These are phyloP conservation scores for Candida hispaniensis DNA, from an alignment of 805 yeast species.

Conservation along the genomic window DNA sequence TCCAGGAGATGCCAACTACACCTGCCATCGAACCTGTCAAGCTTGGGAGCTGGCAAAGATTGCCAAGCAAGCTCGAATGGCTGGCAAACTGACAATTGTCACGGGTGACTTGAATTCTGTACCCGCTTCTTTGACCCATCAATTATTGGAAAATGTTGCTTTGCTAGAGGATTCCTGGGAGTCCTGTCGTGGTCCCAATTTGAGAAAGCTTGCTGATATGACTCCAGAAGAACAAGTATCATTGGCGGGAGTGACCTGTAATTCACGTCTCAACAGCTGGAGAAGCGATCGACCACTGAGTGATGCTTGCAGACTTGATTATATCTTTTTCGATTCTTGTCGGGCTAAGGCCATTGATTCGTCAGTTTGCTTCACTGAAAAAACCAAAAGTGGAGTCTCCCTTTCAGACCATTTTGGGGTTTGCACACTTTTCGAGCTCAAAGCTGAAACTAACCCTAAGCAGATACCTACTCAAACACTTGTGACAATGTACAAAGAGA, in stretches of 20 bases:
- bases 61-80: conserved; percentile 46
- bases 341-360: conserved; percentile 49
- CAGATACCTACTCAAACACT: conserved; percentile 12
- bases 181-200: conserved; percentile 41
- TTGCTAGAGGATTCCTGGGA: conserved; percentile 78
- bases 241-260: conserved; percentile 81
- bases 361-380: conserved; percentile 62
- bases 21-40: conserved; percentile 84
- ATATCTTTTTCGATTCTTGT: conserved; percentile 62
- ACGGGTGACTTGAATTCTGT: conserved; percentile 90
- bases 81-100: conserved; percentile 77
- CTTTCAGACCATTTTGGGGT: conserved; percentile 88
- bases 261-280: conserved; percentile 82
- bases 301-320: conserved; percentile 84
- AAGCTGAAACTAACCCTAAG: not conserved
- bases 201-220: conserved; percentile 35
- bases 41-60: conserved; percentile 88
- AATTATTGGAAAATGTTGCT: conserved; percentile 58
- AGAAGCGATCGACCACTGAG: conserved; percentile 40
- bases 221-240: conserved; percentile 52
- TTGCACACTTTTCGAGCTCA: conserved; percentile 21
- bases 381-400: conserved; percentile 56
- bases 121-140: conserved; percentile 77
- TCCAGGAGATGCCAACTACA: conserved; percentile 78
- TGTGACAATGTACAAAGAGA: conserved; percentile 36